These are phyloP conservation scores for Ilyonectria robusta DNA, from an alignment of 2,329 filamentous ascomycete genomes.

Conservation along the genomic window DNA sequence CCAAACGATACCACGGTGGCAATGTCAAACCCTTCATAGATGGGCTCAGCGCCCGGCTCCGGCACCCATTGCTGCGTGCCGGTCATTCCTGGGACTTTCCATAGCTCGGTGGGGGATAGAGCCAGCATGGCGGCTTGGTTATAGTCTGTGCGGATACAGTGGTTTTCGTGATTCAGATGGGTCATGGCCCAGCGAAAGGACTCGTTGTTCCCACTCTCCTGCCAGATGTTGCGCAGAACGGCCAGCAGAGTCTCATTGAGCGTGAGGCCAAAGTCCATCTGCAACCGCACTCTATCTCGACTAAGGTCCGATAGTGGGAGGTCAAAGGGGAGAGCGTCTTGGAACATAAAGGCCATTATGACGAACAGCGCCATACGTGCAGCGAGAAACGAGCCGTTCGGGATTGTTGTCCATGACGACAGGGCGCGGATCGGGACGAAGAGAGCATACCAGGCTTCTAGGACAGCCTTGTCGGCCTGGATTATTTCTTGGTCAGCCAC, in stretches of 20 bases:
- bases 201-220: neutral
- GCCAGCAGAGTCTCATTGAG: neutral
- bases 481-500: neutral
- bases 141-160: neutral
- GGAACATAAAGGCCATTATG: neutral
- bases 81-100: neutral
- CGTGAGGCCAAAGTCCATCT: neutral
- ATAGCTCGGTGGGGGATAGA: neutral
- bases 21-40: neutral
- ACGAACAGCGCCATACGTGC: neutral
- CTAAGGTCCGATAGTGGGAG: neutral
- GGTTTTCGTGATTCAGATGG: neutral
- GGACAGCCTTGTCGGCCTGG: neutral
- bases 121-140: slow-evolving; percentile 3
- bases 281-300: neutral
- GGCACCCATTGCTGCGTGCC: neutral
- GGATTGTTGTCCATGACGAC: neutral
- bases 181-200: neutral
- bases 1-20: neutral
- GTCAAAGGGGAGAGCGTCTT: neutral
- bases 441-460: neutral
- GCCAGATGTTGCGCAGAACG: neutral
- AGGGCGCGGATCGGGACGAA: neutral
- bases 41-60: neutral
- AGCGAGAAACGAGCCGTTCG: neutral